Percentiles rank a stretch among this genome's conserved stretches.
These are phyloP conservation scores for Lathyrus sativus DNA, from an alignment of 306 rosid species.

Conservation along the genomic window DNA sequence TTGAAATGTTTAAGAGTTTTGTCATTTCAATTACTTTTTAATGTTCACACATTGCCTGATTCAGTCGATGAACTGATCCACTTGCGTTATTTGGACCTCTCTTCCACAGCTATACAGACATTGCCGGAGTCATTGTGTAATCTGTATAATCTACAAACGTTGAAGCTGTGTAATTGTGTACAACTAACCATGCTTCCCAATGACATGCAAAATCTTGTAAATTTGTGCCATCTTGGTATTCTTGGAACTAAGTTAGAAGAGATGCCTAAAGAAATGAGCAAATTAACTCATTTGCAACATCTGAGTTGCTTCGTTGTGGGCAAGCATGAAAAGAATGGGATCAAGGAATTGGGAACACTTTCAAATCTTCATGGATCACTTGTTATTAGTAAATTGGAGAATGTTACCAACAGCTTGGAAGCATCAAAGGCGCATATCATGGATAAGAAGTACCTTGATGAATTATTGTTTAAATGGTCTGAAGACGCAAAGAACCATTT, in stretches of 20 bases:
- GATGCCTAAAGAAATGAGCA: neutral
- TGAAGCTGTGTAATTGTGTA: accelerated
- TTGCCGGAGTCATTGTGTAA: conserved; percentile 16
- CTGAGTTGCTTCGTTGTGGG: neutral
- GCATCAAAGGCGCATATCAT: too few relatives aligned
- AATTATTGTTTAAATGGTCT: neutral
- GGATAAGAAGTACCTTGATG: too few relatives aligned
- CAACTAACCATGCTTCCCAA: neutral
- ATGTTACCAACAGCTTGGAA: too few relatives aligned
- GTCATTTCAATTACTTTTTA: accelerated
- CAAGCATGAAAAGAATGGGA: neutral
- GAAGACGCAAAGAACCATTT: neutral
- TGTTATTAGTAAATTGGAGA: too few relatives aligned
- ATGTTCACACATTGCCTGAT: neutral
- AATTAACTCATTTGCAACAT: neutral
- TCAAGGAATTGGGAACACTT: neutral
- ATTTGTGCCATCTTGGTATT: conserved; percentile 1
- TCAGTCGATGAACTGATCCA: neutral
- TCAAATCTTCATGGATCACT: neutral
- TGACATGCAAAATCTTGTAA: conserved; percentile 12
- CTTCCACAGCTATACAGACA: neutral
- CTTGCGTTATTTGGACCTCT: conserved; percentile 7
- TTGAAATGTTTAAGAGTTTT: conserved; percentile 3
- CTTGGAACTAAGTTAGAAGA: neutral
- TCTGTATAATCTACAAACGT: conserved; percentile 1